Percentiles rank a stretch among this genome's conserved stretches.
Conservation (phyloP, 2,329 filamentous ascomycete species). For the Cryoendolithus antarcticus region DNA sequence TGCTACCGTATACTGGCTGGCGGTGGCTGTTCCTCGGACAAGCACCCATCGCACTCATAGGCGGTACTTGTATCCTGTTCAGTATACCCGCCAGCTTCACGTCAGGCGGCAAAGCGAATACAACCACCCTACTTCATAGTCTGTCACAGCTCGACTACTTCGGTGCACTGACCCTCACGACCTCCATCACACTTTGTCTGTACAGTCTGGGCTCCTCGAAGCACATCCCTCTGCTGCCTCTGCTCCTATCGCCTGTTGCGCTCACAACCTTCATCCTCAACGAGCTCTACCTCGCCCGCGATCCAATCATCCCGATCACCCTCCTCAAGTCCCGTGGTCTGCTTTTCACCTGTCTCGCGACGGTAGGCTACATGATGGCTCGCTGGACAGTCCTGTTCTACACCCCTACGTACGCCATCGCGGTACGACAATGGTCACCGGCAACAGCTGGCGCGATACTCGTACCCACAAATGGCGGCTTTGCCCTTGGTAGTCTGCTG, state of each 20-base stretch:
- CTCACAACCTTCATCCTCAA: constrained; percentile 48
- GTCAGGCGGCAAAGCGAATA: constrained; percentile 20
- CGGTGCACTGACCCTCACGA: constrained; percentile 52
- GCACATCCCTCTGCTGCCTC: constrained; percentile 45
- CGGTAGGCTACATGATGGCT: constrained; percentile 66
- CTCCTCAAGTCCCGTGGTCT: constrained; percentile 59
- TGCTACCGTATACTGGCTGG: constrained; percentile 57
- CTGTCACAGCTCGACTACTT: constrained; percentile 61
- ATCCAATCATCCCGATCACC: constrained; percentile 63
- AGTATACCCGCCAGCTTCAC: constrained; percentile 44
- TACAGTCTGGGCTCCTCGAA: constrained; percentile 54
- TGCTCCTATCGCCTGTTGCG: constrained; percentile 46
- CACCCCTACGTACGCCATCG: constrained; percentile 65
- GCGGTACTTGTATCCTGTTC: constrained; percentile 50
- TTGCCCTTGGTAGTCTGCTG: constrained; percentile 59
- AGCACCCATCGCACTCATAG: constrained; percentile 48
- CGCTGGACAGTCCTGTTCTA: constrained; percentile 76
- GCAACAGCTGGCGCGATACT: constrained; percentile 63
- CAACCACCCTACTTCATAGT: constrained; percentile 36
- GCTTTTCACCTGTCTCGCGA: constrained; percentile 60
- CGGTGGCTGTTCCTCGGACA: constrained; percentile 63
- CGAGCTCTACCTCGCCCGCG: constrained; percentile 50
- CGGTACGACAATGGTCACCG: constrained; percentile 57
- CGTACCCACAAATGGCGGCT: constrained; percentile 70
- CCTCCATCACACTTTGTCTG: constrained; percentile 59